These are phyloP conservation scores for Aspergillus transmontanensis DNA, from an alignment of 2,329 filamentous ascomycete genomes.

Conservation along the genomic window DNA sequence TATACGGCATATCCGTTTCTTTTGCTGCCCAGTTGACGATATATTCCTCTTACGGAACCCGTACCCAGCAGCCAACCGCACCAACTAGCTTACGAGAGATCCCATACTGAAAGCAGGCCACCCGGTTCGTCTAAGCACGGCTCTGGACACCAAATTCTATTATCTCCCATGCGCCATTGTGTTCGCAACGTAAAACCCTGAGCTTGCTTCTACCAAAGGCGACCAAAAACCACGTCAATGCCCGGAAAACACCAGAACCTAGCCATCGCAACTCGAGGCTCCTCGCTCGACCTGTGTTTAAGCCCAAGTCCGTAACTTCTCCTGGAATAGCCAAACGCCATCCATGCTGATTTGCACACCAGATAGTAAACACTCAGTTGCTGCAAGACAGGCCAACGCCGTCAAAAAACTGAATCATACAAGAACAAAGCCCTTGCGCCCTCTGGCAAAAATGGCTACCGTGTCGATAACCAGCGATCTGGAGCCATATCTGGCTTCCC, in stretches of 20 bases:
- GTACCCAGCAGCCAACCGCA: not conserved
- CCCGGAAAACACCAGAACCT: slow-evolving; percentile 5
- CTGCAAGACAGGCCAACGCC: slow-evolving; percentile 1
- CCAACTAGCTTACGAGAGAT: not conserved
- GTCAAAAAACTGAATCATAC: slow-evolving; percentile 8
- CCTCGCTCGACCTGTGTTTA: slow-evolving; percentile 5
- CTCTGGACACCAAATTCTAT: not conserved
- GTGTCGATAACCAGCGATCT: slow-evolving; percentile 35
- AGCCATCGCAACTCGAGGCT: slow-evolving; percentile 5
- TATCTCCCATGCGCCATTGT: slow-evolving; percentile 10
- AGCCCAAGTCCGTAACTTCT: slow-evolving; percentile 11
- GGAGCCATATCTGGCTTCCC: slow-evolving; percentile 33
- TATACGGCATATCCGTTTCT: slow-evolving; percentile 2
- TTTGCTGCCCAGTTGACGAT: not conserved
- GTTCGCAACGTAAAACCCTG: slow-evolving; percentile 4
- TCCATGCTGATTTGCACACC: slow-evolving; percentile 23
- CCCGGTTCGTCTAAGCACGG: not conserved
- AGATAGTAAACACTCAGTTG: slow-evolving; percentile 20
- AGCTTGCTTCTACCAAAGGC: slow-evolving; percentile 5
- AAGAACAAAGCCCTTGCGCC: slow-evolving; percentile 5
- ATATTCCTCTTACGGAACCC: not conserved
- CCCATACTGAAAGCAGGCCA: not conserved
- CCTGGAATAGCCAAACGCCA: slow-evolving; percentile 15
- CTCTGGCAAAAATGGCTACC: slow-evolving; percentile 27
- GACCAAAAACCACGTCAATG: slow-evolving; percentile 5